These are phyloP conservation scores for Rhodamnia argentea DNA, from an alignment of 345 rosid genomes.

Conservation along the genomic window DNA sequence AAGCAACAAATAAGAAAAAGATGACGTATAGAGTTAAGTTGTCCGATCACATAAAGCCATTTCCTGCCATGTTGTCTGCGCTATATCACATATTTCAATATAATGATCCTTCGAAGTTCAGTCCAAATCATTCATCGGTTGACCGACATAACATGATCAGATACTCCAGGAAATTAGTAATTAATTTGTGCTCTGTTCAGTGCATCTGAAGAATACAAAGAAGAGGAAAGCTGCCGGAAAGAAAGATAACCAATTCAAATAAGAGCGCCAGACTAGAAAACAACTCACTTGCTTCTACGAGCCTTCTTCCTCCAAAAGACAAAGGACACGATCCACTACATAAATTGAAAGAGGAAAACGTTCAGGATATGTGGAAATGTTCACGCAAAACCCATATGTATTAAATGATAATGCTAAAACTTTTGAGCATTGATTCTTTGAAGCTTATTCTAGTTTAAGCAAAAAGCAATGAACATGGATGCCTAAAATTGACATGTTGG, in stretches of 20 bases:
- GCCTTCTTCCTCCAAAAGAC: slow-evolving; percentile 83
- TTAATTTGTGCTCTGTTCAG: background rate
- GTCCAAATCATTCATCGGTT: background rate
- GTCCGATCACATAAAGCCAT: background rate
- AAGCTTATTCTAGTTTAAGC: background rate
- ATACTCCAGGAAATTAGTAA: background rate
- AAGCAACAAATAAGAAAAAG: background rate
- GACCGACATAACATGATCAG: background rate
- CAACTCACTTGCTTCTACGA: slow-evolving; percentile 78
- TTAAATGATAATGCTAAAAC: background rate
- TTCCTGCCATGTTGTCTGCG: background rate
- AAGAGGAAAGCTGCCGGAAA: background rate
- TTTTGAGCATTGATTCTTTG: background rate
- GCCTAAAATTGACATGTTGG: background rate
- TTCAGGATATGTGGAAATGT: background rate
- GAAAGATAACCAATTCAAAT: background rate
- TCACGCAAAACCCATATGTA: background rate
- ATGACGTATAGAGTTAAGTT: background rate
- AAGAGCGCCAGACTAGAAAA: background rate
- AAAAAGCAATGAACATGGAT: background rate
- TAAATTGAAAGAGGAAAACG: background rate
- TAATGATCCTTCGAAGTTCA: background rate
- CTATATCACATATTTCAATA: background rate
- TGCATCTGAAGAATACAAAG: background rate
- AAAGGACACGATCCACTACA: slow-evolving; percentile 74